A percentile compares a stretch with the other conserved stretches of the same genome.
Evolutionary conservation across 2,329 filamentous ascomycete genomes (phyloP).

Genomic region (Cladosporium sp.): DNA sequence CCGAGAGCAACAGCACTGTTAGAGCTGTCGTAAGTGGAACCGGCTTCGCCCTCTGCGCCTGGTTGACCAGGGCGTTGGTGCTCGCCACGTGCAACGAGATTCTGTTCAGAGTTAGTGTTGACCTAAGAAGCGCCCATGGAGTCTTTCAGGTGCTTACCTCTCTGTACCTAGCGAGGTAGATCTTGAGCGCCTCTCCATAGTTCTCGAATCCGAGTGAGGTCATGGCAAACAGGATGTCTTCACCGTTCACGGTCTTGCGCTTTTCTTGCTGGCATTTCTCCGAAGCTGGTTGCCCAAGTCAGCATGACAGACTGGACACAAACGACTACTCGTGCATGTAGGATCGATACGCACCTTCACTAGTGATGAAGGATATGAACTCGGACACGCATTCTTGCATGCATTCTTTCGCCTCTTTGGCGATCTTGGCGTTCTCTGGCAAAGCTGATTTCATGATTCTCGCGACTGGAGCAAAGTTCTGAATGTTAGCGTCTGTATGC

Average conservation of each 20-base stretch:
- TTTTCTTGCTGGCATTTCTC: slow-evolving; percentile 99
- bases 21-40: slow-evolving; percentile 36
- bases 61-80: slow-evolving; percentile 56
- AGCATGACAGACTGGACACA: slow-evolving; percentile 19
- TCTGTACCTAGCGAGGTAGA: slow-evolving; percentile 95
- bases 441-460: slow-evolving; percentile 98
- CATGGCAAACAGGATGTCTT: slow-evolving; percentile 99
- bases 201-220: slow-evolving; percentile 98
- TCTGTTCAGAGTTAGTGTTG: slow-evolving; percentile 52
- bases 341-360: slow-evolving; percentile 71
- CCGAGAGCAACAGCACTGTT: slow-evolving; percentile 47
- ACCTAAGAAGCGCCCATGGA: neutral
- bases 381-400: slow-evolving; percentile 99
- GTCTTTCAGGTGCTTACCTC: slow-evolving; percentile 67
- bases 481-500: slow-evolving; percentile 84
- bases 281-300: slow-evolving; percentile 64
- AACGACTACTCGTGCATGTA: neutral
- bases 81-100: slow-evolving; percentile 72
- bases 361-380: slow-evolving; percentile 99
- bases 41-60: slow-evolving; percentile 28
- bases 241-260: slow-evolving; percentile 97
- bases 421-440: slow-evolving; percentile 95
- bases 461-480: slow-evolving; percentile 92
- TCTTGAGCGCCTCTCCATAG: slow-evolving; percentile 96
- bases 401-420: slow-evolving; percentile 96